Conservation (phyloP, 164 flowering plant species). For the Houttuynia cordata region DNA sequence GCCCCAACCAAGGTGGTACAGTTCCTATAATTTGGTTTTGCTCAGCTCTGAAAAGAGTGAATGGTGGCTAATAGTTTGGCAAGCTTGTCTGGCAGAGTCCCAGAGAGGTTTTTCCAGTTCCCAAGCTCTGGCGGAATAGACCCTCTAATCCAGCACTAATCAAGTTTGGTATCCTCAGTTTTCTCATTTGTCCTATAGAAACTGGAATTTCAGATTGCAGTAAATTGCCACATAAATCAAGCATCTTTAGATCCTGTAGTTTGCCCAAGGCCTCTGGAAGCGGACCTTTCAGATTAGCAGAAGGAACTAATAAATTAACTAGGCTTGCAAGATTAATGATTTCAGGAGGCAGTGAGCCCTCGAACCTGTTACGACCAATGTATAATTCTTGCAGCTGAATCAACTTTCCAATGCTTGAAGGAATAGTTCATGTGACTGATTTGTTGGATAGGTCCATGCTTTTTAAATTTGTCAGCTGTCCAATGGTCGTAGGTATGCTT, state of each 20-base stretch:
- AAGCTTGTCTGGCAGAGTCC: conserved; percentile 47
- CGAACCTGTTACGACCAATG: conserved; percentile 45
- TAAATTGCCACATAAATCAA: conserved; percentile 67
- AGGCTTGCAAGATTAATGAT: conserved; percentile 41
- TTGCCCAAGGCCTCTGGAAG: conserved; percentile 42
- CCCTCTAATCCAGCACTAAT: conserved; percentile 43
- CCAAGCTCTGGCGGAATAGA: conserved; percentile 60
- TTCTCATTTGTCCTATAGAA: conserved; percentile 39
- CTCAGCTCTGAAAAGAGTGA: conserved; percentile 49
- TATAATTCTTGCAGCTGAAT: conserved; percentile 40
- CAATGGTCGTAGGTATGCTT: conserved; percentile 26
- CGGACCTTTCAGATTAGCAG: conserved; percentile 46
- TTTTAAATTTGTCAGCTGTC: too few relatives aligned
- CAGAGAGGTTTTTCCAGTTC: conserved; percentile 41
- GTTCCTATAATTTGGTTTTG: conserved; percentile 49
- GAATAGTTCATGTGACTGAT: conserved; percentile 42
- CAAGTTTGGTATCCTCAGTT: conserved; percentile 35
- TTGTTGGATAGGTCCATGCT: conserved; percentile 60
- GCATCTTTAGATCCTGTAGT: conserved; percentile 25
- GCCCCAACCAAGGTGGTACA: conserved; percentile 62
- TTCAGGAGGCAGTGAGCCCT: conserved; percentile 53
- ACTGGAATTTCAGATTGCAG: conserved; percentile 45
- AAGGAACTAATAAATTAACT: conserved; percentile 27
- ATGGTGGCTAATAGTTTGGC: conserved; percentile 31
- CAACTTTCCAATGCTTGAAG: conserved; percentile 40